Base-by-base conservation (phyloP, 441 rosid species). In the Gossypium laxum region DNA sequence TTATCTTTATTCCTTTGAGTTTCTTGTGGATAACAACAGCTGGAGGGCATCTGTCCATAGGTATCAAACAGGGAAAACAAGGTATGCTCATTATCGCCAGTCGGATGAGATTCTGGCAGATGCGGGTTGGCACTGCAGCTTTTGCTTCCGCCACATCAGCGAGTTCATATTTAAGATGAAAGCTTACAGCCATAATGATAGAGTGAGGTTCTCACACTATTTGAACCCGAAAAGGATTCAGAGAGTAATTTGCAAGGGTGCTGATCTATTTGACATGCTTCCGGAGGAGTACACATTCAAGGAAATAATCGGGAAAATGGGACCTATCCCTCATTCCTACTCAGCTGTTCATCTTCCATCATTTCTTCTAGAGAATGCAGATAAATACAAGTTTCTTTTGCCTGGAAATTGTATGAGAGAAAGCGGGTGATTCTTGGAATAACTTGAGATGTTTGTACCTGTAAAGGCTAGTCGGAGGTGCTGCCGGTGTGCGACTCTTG, bases 261-360 rank as follows among this genome's bases (percentile, higher is more conserved):
- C 89, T 28, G 97, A 93, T 82, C 82, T 93, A 45, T 93, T 91
- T 48, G 97, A 93, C 78, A 93, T 93, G 98, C 85, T 93, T 22
- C 98, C 98, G 0, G 97, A 93, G 83, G 98, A 91, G 79, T 84
- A 93, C 78, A 89, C 98, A 0, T 93, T 93, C 82, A 88, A 87
- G 83, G 98, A 87, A 72, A 91, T 93, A 30, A 93, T 93, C 2
- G 94, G 94, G 57, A 93, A 93, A 77, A 88, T 93, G 98, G 98
- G 98, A 72, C 91, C 98, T n/a, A 85, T 93, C 45, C 97, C 97
- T 3, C 96, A 85, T 83, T 93, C 98, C n/a, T 93, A 74, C 82
- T 93, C 98, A 2, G 98, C 89, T 0, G 97, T 93, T 77, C 96
- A 93, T 81, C 91, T 93, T 52, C 98, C 98, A 54, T 82, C 96